Evolutionary conservation across 2,329 filamentous ascomycete genomes (phyloP), one percentile per base, ranked within the genome.

Genomic region (Aspergillus sp.): DNA sequence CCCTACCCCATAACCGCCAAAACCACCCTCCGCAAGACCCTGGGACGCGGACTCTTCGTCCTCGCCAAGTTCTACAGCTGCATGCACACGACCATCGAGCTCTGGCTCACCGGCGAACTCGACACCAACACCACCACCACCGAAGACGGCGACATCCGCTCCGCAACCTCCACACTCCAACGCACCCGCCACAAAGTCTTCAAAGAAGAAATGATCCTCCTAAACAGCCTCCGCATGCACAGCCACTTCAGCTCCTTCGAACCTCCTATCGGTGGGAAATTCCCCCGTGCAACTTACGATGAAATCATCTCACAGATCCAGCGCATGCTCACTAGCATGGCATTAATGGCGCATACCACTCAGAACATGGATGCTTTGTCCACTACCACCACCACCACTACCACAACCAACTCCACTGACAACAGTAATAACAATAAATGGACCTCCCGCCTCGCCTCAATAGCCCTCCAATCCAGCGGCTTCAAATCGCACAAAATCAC

Each of bases 1-100:
- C 90, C 90, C 0, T 89, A 84, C 63, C 89, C 89, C 0, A 81
- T 91, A 43, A 88, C 88, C 0, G 90, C 91, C 57, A 86, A 89
- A 55, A 86, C 85, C 2, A 86, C 86, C 70, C 79, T 92, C 5
- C 82, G 90, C 5, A 85, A 85, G 62, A 85, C 88, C 52, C 80
- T 92, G 0, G 89, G 89, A 10, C 83, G 84, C 1, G 85, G 88
- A 0, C 79, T 92, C 2, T 91, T 91, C 70, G 80, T 92, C 1
- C 81, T 91, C 1, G 89, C 89, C 19, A 90, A 90, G 68, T 90
- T 89, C 71, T 91, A 91, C 71, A 87, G 84, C 30, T 85, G 87
- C 67, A 86, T 91, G 70, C 85, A 90, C 70, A 85, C 89, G 45
- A 90, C 88, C 0, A 84, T 91, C 43, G 81, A 83, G 54, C 76